phyloP scores from a whole-genome alignment of 2,329 filamentous ascomycete genomes.

The Cordyceps fumosorosea region DNA sequence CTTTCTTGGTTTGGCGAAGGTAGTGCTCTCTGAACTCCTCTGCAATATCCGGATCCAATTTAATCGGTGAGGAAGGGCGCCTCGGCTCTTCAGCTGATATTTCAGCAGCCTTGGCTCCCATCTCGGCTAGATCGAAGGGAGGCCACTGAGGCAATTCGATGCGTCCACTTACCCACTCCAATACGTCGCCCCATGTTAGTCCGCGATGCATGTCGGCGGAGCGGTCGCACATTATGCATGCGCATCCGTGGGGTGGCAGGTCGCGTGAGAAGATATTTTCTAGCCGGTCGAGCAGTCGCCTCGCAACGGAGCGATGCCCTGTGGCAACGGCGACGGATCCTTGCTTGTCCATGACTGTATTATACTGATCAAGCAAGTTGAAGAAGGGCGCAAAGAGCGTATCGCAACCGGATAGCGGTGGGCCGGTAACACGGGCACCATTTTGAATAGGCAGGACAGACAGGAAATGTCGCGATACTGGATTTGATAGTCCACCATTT shows the following conservation, averaged over 20 bases:
- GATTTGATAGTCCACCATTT: constrained; percentile 70
- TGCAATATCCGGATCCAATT: constrained; percentile 88
- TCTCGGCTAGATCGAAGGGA: constrained; percentile 66
- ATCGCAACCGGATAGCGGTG: constrained; percentile 60
- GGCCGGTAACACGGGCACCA: constrained; percentile 53
- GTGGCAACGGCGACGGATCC: constrained; percentile 93
- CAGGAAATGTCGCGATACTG: constrained; percentile 68
- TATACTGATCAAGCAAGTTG: constrained; percentile 78
- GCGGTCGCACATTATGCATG: constrained; percentile 73
- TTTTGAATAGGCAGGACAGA: constrained; percentile 53
- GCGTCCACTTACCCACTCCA: constrained; percentile 86
- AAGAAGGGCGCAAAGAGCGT: constrained; percentile 78
- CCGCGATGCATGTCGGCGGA: constrained; percentile 58
- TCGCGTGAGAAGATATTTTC: constrained; percentile 94
- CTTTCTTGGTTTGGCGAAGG: constrained; percentile 85
- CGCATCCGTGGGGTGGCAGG: constrained; percentile 78
- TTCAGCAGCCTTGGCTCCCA: constrained; percentile 55
- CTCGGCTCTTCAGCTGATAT: constrained; percentile 52
- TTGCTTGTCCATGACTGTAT: constrained; percentile 70
- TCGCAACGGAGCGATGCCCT: constrained; percentile 89
- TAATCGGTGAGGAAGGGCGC: constrained; percentile 54
- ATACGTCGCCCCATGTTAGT: constrained; percentile 89
- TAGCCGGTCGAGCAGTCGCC: constrained; percentile 78
- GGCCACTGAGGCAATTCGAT: constrained; percentile 84
- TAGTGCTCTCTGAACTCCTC: constrained; percentile 93